These are phyloP conservation scores for Xylaria sp. DNA, from an alignment of 2,329 filamentous ascomycete species.

Conservation along the genomic window DNA sequence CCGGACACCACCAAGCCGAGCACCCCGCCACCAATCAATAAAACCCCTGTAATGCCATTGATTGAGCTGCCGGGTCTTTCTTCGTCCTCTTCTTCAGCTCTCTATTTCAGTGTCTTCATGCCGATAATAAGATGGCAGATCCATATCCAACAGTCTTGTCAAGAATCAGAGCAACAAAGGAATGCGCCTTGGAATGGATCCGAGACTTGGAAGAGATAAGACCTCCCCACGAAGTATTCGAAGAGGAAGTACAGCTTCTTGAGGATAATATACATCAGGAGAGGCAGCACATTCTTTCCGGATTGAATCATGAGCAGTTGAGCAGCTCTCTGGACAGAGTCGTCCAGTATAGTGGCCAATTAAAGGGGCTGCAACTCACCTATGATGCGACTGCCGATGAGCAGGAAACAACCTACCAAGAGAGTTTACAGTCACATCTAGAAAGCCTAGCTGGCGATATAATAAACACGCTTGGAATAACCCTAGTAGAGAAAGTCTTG, in stretches of 20 bases:
- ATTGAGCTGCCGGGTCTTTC: background rate
- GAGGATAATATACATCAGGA: background rate
- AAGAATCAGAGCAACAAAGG: background rate
- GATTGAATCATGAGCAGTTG: background rate
- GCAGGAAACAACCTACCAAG: background rate
- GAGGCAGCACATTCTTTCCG: background rate
- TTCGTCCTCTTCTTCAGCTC: background rate
- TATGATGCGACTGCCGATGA: background rate
- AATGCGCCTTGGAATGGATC: background rate
- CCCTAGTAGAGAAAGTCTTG: background rate
- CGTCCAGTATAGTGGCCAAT: background rate
- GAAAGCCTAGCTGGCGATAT: background rate
- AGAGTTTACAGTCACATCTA: background rate
- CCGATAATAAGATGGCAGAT: background rate
- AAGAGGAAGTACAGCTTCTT: background rate
- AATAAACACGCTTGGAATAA: background rate
- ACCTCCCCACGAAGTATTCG: background rate
- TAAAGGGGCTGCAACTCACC: background rate
- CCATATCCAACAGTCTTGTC: background rate
- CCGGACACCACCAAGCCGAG: background rate
- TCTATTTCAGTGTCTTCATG: background rate
- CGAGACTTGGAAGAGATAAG: background rate
- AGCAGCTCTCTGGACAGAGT: background rate
- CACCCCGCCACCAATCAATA: background rate
- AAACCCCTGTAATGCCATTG: background rate